A percentile compares a stretch with the other conserved stretches of the same genome.
Evolutionary conservation across 257 asterid species (phyloP).

Genomic region (Jasminum sambac): DNA sequence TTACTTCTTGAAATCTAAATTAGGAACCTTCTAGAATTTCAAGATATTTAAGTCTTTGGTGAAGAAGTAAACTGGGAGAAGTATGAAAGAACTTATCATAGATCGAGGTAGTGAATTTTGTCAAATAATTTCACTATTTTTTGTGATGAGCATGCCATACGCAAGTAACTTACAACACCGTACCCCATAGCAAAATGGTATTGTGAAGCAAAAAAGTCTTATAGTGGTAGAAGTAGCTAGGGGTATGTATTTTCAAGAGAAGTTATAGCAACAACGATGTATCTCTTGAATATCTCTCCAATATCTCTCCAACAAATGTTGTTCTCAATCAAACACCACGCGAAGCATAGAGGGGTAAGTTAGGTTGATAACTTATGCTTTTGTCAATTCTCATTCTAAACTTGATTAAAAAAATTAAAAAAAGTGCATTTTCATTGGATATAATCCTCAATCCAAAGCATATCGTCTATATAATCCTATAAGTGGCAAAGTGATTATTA

Average conservation of each 20-base stretch:
- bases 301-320: neutral
- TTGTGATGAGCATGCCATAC: conserved; percentile 15
- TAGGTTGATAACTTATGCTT: neutral
- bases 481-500: conserved; percentile 3
- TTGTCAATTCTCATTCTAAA: neutral
- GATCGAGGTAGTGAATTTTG: neutral
- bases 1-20: too few relatives aligned
- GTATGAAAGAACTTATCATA: too few relatives aligned
- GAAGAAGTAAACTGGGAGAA: too few relatives aligned
- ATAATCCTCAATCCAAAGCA: conserved; percentile 2
- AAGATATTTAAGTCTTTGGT: too few relatives aligned
- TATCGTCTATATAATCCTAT: neutral
- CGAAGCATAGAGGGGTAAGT: neutral
- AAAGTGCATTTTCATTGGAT: neutral
- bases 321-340: neutral
- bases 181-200: conserved; percentile 16
- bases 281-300: neutral
- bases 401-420: neutral
- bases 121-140: neutral
- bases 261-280: neutral
- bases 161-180: neutral
- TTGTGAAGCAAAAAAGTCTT: neutral
- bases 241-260: conserved; percentile 9
- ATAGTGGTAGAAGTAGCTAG: neutral
- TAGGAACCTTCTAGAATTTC: too few relatives aligned